Evolutionary conservation across 208 protist genomes (phyloP), one percentile per base, ranked within the genome.

Genomic region (Angomonas deanei): DNA sequence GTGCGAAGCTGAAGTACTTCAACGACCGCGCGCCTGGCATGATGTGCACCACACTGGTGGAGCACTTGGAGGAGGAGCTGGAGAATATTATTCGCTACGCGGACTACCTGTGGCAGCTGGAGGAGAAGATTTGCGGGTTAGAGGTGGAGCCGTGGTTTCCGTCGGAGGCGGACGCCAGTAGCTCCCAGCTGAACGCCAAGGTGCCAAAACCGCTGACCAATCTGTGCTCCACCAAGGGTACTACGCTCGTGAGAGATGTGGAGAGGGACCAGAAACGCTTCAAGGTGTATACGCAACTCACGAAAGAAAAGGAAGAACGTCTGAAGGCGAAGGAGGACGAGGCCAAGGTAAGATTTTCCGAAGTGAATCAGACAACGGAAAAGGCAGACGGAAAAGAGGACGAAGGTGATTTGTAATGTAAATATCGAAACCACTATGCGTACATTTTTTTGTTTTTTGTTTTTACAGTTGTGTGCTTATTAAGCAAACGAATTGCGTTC

Each of bases 31-130:
- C 74, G 0, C 66, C 77, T 0, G 65, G 49, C n/a, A 42, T 46
- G 19, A 72, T 91, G 49, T 93, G 86, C 33, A 69, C 66, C 23
- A 60, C 68, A 23, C 56, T 91, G 21, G 70, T 91, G 70, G 68
- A 74, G n/a, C 76, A 90, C 27, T 68, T 72, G 21, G 86, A 93
- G 56, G 86, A 93, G 0, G 80, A 76, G 26, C 63, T 93, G 23
- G 66, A 72, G 38, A 49, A 57, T 13, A 58, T 93, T n/a, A 76
- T 93, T 34, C 72, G 78, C 30, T 23, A 75, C 28, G 76, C 79
- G 24, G 58, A 60, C 30, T 61, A 56, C 6, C 34, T 82, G 28
- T 53, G 31, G 3, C 78, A 93, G 30, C 42, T 86, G 55, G 78
- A 88, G 70, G 55, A 65, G 53, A 50, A 84, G 1, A 61, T 93